phyloP scores from a whole-genome alignment of 2,329 filamentous ascomycete species.

The Fusarium equiseti region DNA sequence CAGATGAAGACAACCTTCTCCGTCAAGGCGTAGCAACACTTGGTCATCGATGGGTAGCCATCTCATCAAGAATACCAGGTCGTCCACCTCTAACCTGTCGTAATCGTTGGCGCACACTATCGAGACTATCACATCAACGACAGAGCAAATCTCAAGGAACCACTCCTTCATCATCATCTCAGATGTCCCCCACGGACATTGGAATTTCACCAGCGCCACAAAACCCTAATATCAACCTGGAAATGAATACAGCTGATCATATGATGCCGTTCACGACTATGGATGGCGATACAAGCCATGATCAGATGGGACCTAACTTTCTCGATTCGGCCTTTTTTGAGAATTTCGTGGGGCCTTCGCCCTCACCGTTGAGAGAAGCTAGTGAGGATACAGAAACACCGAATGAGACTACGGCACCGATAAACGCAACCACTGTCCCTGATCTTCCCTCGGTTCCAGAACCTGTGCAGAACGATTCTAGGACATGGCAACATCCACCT shows the following conservation, averaged over 20 bases:
- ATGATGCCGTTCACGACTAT: constrained; percentile 21
- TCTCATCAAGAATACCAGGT: constrained; percentile 44
- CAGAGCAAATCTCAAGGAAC: constrained; percentile 35
- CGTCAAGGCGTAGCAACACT: constrained; percentile 43
- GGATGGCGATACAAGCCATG: constrained; percentile 19
- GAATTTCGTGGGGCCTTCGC: constrained; percentile 35
- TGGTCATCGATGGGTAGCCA: constrained; percentile 48
- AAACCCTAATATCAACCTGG: constrained; percentile 5
- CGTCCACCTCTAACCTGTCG: constrained; percentile 48
- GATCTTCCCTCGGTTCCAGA: background rate
- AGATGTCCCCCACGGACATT: constrained; percentile 34
- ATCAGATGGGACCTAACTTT: constrained; percentile 28
- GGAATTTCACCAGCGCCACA: constrained; percentile 37
- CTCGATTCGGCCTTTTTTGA: constrained; percentile 42
- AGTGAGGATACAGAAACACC: constrained; percentile 25
- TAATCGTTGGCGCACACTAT: constrained; percentile 46
- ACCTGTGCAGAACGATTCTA: background rate
- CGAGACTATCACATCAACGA: constrained; percentile 25
- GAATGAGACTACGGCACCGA: background rate
- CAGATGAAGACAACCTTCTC: constrained; percentile 43
- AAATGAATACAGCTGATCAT: constrained; percentile 3
- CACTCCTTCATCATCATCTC: constrained; percentile 38
- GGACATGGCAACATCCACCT: constrained; percentile 16
- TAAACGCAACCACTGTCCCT: background rate
- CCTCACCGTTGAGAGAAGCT: constrained; percentile 17